Evolutionary conservation across 108 stramenopile genomes (phyloP).

Genomic region (Pseudonitzschia multistriata): DNA sequence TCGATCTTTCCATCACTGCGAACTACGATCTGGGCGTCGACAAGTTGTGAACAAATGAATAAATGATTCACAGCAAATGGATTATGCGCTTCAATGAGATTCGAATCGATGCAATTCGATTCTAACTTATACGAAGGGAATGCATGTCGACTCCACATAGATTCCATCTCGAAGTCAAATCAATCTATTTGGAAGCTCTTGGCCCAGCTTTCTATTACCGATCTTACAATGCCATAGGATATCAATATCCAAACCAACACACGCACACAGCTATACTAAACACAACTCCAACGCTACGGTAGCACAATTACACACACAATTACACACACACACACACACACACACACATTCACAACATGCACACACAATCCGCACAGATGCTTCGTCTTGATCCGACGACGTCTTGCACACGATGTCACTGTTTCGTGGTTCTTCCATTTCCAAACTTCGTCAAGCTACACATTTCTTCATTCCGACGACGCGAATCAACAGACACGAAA

Average conservation of each 20-base stretch:
- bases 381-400: neutral
- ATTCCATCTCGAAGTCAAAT: neutral
- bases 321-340: neutral
- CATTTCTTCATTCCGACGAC: neutral
- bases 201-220: too few species aligned
- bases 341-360: neutral
- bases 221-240: too few species aligned
- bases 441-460: neutral
- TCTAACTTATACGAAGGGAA: too few species aligned
- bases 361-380: neutral
- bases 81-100: neutral
- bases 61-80: neutral
- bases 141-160: neutral
- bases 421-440: neutral
- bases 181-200: neutral
- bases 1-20: conserved; percentile 42
- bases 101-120: neutral
- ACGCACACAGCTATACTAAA: too few species aligned
- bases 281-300: too few species aligned
- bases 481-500: neutral
- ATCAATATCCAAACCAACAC: too few species aligned
- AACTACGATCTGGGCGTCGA: conserved; percentile 35
- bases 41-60: too few species aligned
- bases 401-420: neutral
- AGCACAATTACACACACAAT: neutral